phyloP scores from a whole-genome alignment of 305 asterid species.

The Fraxinus sp. region DNA sequence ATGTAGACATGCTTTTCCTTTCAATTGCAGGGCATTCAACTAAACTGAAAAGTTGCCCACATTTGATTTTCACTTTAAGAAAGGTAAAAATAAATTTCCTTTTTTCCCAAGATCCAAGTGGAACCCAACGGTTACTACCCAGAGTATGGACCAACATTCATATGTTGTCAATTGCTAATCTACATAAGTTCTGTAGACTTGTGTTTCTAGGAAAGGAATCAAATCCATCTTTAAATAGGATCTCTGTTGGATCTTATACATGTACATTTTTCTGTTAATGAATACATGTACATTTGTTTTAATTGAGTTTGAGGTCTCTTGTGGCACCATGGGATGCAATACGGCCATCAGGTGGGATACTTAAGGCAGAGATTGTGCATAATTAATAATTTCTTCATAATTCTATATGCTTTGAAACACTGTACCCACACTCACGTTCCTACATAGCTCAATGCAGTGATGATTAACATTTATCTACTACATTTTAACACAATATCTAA shows the following conservation, averaged over 20 bases:
- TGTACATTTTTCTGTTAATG: not conserved
- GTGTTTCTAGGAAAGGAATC: not conserved
- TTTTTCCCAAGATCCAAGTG: not conserved
- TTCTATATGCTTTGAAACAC: not conserved
- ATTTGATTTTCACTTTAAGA: not conserved
- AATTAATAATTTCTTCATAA: not conserved
- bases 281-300: not conserved
- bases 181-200: not conserved
- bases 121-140: not conserved
- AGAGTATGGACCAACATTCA: not conserved
- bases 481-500: slow-evolving; percentile 6
- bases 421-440: not conserved
- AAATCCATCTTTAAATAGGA: slow-evolving; percentile 5
- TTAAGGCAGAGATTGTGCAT: not conserved
- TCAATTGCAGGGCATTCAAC: not conserved
- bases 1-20: not conserved
- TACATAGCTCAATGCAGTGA: not conserved
- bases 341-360: not conserved
- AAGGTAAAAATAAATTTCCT: not conserved
- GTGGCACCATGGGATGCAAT: not conserved
- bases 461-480: not conserved
- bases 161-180: not conserved
- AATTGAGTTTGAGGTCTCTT: not conserved
- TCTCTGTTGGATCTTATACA: not conserved
- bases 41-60: not conserved